Evolutionary conservation across 805 yeast species (phyloP), one percentile per base, ranked within the genome.

Genomic region (Komagataella kurtzmanii): DNA sequence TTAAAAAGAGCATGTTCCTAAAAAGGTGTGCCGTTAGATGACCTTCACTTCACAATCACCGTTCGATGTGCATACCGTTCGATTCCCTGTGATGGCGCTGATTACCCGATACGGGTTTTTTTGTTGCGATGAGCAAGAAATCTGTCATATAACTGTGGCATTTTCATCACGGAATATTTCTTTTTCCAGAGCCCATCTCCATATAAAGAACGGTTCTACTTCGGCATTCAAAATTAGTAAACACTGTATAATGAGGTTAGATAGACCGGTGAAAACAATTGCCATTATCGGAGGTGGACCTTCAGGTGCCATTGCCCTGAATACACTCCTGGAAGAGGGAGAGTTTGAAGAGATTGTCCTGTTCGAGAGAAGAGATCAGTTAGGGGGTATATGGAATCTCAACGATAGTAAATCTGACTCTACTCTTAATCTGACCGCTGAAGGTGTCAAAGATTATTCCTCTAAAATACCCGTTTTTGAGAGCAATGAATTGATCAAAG

Each of bases 251-350:
- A 30, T 30, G 40, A n/a, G 44, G 46, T 8, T 30, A 30, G 40
- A 30, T 2, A 30, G 5, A 30, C 40, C 40, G 44, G 53, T 59
- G 14, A 59, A 58, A 49, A 57, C 64, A 4, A 58, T 74, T 7
- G 78, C 76, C 17, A 65, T 75, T 30, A 71, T 74, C 36, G 79
- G 79, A 4, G 79, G 75, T n/a, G 79, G 79, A 12, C 77, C 79
- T 5, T 68, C 74, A 3, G 79, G 79, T 5, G 69, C 74, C 19
- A 66, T 74, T 48, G 60, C 68, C 0, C 59, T 73, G 7, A 77
- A 74, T 48, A 47, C 68, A 0, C 56, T 74, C 10, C 55, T 71
- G 3, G 59, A 66, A 50, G 76, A 73, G 52, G 53, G 57, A 2
- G 52, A 51, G 1, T 66, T 71, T 52, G 63, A 59, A 3, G 58